Conservation (phyloP, 2,329 filamentous ascomycete species). For the Raffaelea deltoideospora region DNA sequence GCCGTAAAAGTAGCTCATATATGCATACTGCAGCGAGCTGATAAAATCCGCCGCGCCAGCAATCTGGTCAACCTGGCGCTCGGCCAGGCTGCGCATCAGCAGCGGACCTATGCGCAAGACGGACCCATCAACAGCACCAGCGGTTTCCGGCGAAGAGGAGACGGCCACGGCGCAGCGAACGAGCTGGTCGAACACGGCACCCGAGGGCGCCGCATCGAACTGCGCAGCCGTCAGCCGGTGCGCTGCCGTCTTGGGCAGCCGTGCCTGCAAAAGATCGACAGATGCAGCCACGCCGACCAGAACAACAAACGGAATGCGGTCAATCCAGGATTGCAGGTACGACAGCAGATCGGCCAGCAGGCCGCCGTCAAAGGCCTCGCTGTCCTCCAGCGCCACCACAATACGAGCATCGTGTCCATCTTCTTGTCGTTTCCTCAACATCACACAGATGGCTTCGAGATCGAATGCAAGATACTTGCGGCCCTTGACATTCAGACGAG, state of each 20-base stretch:
- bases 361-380: conserved; percentile 62
- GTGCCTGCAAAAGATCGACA: conserved; percentile 62
- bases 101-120: conserved; percentile 50
- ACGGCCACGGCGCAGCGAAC: conserved; percentile 51
- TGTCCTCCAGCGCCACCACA: conserved; percentile 63
- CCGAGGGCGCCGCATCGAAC: conserved; percentile 63
- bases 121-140: no score
- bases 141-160: conserved; percentile 31
- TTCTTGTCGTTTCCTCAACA: conserved; percentile 30
- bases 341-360: conserved; percentile 58
- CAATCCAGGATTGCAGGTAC: conserved; percentile 43
- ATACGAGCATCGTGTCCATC: conserved; percentile 32
- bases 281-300: conserved; percentile 73
- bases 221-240: conserved; percentile 53
- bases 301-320: conserved; percentile 61
- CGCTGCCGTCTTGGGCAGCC: conserved; percentile 53
- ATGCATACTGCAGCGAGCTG: conserved; percentile 58
- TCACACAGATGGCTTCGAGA: conserved; percentile 52
- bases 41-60: conserved; percentile 61
- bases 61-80: conserved; percentile 62
- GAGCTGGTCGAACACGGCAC: conserved; percentile 56
- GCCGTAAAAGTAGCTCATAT: conserved; percentile 76
- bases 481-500: no score
- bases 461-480: conserved; percentile 64
- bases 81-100: conserved; percentile 47